Conservation (phyloP, 139 green algal species). For the Chlamydomonas sphaeroides region DNA sequence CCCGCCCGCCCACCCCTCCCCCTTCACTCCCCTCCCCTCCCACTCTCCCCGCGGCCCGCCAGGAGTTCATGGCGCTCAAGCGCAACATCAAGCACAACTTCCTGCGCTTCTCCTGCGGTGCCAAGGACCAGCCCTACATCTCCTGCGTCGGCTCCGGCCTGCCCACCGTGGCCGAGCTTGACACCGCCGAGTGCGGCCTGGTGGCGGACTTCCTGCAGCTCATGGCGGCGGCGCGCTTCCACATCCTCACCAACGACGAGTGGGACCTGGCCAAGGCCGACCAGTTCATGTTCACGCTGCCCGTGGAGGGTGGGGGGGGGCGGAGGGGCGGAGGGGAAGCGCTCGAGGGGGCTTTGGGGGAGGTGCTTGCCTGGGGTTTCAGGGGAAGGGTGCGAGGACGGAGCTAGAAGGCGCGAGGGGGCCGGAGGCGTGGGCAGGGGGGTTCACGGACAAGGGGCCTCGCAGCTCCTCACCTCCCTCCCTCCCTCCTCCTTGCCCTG, state of each 20-base stretch:
- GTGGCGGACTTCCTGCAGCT: conserved; percentile 73
- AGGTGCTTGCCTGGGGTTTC: too few species aligned
- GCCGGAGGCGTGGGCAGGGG: too few species aligned
- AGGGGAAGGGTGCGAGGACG: too few species aligned
- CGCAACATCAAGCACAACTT: conserved; percentile 63
- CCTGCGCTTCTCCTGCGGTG: conserved; percentile 56
- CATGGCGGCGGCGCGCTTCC: conserved; percentile 70
- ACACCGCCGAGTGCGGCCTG: conserved; percentile 66
- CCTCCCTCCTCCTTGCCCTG: not conserved
- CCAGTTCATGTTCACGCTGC: conserved; percentile 77
- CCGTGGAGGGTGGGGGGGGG: conserved; percentile 50
- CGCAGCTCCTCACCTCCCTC: not conserved
- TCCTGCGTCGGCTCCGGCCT: conserved; percentile 1
- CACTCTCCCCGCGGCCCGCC: not conserved
- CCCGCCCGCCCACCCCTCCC: not conserved
- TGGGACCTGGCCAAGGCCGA: conserved; percentile 75
- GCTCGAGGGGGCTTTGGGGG: too few species aligned
- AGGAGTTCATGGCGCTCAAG: conserved; percentile 58
- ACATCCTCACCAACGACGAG: conserved; percentile 64
- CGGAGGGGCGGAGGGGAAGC: not conserved
- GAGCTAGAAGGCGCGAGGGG: too few species aligned
- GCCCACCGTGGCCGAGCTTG: conserved; percentile 51
- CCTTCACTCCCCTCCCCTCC: not conserved
- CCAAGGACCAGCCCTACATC: conserved; percentile 53
- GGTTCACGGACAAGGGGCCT: too few species aligned